These are phyloP conservation scores for Pythium rhizo-oryzae DNA, from an alignment of 352 stramenopile genomes.

Conservation along the genomic window DNA sequence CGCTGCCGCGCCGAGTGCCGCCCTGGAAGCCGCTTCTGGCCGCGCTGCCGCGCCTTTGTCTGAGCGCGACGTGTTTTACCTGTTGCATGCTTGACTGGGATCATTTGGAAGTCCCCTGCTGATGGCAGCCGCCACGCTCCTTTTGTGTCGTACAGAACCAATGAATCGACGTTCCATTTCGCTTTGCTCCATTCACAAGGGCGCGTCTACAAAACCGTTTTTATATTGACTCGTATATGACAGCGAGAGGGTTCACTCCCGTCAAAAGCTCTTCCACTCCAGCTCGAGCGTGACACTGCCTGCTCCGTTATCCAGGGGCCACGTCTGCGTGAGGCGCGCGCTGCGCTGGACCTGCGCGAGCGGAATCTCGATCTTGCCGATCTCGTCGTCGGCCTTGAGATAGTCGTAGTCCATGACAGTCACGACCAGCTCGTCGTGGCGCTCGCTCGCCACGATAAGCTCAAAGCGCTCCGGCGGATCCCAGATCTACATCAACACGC, in stretches of 20 bases:
- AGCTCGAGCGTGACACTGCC: slow-evolving; percentile 43
- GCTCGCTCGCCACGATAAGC: slow-evolving; percentile 41
- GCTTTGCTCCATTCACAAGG: no score
- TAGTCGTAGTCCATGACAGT: slow-evolving; percentile 55
- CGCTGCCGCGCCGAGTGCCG: slow-evolving; percentile 19
- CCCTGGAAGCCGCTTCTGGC: slow-evolving; percentile 18
- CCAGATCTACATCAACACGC: slow-evolving; percentile 38
- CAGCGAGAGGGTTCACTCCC: background rate
- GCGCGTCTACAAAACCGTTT: no score
- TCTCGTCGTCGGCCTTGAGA: slow-evolving; percentile 47
- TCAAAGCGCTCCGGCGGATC: slow-evolving; percentile 49
- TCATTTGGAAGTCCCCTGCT: no score
- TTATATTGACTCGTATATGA: no score
- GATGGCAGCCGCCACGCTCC: no score
- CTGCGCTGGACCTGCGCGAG: slow-evolving; percentile 43
- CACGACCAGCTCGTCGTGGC: slow-evolving; percentile 43
- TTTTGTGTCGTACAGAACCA: slow-evolving; percentile 8
- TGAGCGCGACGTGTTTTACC: background rate
- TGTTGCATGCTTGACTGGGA: no score
- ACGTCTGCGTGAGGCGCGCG: slow-evolving; percentile 35
- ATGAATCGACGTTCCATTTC: slow-evolving; percentile 7
- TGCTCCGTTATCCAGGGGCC: slow-evolving; percentile 43
- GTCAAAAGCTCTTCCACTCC: slow-evolving; percentile 49
- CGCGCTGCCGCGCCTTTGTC: slow-evolving; percentile 17
- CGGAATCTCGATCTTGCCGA: slow-evolving; percentile 43